These are phyloP conservation scores for Leccinum subrobustum DNA, from an alignment of 1,284 basidiomycete genomes.

Conservation along the genomic window DNA sequence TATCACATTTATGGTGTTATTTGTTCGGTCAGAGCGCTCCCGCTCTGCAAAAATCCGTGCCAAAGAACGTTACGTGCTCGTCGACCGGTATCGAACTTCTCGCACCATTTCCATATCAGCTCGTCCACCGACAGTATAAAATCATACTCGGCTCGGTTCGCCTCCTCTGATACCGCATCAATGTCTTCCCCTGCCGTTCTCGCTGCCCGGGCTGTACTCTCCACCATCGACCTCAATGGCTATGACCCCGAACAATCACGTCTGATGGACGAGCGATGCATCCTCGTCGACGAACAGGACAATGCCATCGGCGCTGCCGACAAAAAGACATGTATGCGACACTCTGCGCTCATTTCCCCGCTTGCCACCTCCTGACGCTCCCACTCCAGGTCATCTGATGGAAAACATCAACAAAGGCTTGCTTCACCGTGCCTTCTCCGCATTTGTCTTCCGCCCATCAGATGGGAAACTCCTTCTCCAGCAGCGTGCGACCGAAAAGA, in stretches of 20 bases:
- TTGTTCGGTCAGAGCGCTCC: neutral
- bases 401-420: conserved; percentile 94
- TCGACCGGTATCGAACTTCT: neutral
- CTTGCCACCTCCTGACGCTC: conserved; percentile 1
- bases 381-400: conserved; percentile 83
- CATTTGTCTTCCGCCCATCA: conserved; percentile 92
- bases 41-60: neutral
- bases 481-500: conserved; percentile 95
- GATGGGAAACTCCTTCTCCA: conserved; percentile 96
- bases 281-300: conserved; percentile 91
- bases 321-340: conserved; percentile 90
- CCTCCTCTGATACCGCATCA: conserved; percentile 12
- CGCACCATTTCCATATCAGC: neutral
- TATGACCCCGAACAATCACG: conserved; percentile 83
- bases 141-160: neutral
- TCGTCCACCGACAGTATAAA: conserved; percentile 7
- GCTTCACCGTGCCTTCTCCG: conserved; percentile 97
- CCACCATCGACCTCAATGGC: conserved; percentile 67
- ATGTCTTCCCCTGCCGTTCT: conserved; percentile 58
- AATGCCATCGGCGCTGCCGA: conserved; percentile 86
- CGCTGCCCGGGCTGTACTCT: conserved; percentile 61
- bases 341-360: conserved; percentile 13
- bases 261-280: conserved; percentile 98
- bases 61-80: neutral
- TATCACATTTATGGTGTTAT: neutral